phyloP scores from a whole-genome alignment of 2,329 filamentous ascomycete genomes.

The Zarea fungicola region DNA sequence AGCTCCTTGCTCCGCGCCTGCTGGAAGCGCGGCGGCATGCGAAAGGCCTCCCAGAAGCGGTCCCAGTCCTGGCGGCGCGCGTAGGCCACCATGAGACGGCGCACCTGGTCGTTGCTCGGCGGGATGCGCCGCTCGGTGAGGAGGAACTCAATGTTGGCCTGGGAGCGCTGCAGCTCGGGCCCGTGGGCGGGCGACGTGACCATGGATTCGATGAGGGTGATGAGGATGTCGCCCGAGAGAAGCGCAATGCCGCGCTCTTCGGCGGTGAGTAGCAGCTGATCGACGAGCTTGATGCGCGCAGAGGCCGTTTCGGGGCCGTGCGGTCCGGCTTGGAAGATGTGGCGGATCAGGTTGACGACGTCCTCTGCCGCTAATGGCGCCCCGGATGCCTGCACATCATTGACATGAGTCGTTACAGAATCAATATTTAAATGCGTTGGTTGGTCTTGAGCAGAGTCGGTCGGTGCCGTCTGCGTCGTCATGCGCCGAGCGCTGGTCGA shows the following conservation, averaged over 20 bases:
- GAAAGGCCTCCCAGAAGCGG: slow-evolving; percentile 58
- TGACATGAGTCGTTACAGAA: slow-evolving; percentile 25
- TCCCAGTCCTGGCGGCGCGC: slow-evolving; percentile 45
- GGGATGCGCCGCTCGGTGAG: slow-evolving; percentile 32
- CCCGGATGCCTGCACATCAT: slow-evolving; percentile 35
- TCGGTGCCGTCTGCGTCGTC: background rate
- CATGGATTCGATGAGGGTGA: slow-evolving; percentile 39
- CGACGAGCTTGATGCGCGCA: slow-evolving; percentile 33
- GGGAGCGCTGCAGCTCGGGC: slow-evolving; percentile 32
- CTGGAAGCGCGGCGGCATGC: slow-evolving; percentile 46
- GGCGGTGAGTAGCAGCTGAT: slow-evolving; percentile 40
- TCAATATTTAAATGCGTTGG: slow-evolving; percentile 16
- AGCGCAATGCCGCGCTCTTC: slow-evolving; percentile 40
- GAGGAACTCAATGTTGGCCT: slow-evolving; percentile 41
- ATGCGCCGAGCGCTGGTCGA: slow-evolving; percentile 27
- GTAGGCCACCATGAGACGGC: slow-evolving; percentile 42
- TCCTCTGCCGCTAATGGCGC: slow-evolving; percentile 30
- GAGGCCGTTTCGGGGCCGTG: slow-evolving; percentile 19
- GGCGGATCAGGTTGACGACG: slow-evolving; percentile 33
- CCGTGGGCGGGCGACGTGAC: slow-evolving; percentile 27
- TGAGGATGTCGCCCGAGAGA: slow-evolving; percentile 43
- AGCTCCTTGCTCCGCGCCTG: slow-evolving; percentile 44
- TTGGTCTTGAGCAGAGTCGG: background rate
- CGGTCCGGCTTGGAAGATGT: slow-evolving; percentile 28
- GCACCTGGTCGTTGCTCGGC: slow-evolving; percentile 34